Evolutionary conservation across 495 filamentous ascomycete species (phyloP).

Genomic region (Aspergillus panamensis): DNA sequence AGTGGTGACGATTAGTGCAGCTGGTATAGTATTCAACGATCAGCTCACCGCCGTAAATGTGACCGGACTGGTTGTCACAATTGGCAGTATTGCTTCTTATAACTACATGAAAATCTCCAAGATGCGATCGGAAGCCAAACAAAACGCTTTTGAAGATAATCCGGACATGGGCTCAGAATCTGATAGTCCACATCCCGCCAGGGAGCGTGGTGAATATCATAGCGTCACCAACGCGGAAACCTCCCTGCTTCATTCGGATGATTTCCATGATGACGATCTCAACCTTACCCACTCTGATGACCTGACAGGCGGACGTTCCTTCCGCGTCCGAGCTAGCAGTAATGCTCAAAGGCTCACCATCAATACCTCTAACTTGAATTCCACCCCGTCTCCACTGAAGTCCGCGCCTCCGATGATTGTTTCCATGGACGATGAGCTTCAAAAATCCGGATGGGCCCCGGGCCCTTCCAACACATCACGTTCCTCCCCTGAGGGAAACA

Average conservation of each 20-base stretch:
- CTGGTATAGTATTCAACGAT: constrained; percentile 85
- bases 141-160: constrained; percentile 29
- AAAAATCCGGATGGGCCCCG: constrained; percentile 17
- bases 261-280: constrained; percentile 26
- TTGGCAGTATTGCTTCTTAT: constrained; percentile 79
- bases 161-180: constrained; percentile 33
- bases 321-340: constrained; percentile 36
- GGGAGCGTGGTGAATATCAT: constrained; percentile 29
- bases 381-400: constrained; percentile 28
- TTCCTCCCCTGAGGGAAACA: constrained; percentile 19
- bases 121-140: constrained; percentile 70
- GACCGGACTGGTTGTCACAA: constrained; percentile 81
- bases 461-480: constrained; percentile 23
- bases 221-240: constrained; percentile 29
- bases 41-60: constrained; percentile 86
- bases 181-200: constrained; percentile 28
- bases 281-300: constrained; percentile 29
- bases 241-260: constrained; percentile 18
- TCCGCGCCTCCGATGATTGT: constrained; percentile 36
- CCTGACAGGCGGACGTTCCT: constrained; percentile 26
- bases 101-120: constrained; percentile 92
- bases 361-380: constrained; percentile 32
- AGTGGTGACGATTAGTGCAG: constrained; percentile 91
- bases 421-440: constrained; percentile 29
- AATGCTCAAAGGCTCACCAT: constrained; percentile 30